Percentiles rank a stretch among this genome's conserved stretches.
Evolutionary conservation across 2,329 filamentous ascomycete genomes (phyloP).

Genomic region (Neonectria ditissima): DNA sequence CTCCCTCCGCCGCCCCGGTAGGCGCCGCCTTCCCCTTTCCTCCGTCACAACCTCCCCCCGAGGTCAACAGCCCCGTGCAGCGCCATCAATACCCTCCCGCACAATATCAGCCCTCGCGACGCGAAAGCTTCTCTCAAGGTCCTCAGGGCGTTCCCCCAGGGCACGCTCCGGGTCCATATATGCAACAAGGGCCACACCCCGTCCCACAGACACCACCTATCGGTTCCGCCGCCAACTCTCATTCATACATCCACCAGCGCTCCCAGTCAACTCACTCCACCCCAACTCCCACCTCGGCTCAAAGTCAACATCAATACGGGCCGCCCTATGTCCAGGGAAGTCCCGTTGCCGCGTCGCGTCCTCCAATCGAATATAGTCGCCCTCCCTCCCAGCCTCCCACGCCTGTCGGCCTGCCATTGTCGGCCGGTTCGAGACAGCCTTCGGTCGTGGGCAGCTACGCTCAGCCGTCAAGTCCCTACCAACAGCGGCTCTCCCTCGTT

Average conservation of each 20-base stretch:
- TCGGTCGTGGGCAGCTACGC: constrained; percentile 55
- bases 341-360: constrained; percentile 60
- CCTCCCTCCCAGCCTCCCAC: constrained; percentile 67
- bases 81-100: constrained; percentile 64
- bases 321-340: constrained; percentile 65
- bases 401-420: constrained; percentile 63
- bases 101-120: constrained; percentile 55
- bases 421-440: constrained; percentile 57
- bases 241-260: constrained; percentile 58
- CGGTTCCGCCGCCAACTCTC: constrained; percentile 53
- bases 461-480: constrained; percentile 70
- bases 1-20: constrained; percentile 54
- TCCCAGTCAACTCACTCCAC: constrained; percentile 70
- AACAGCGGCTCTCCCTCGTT: constrained; percentile 58
- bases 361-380: constrained; percentile 57
- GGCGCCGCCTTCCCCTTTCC: constrained; percentile 65
- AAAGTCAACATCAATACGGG: constrained; percentile 68
- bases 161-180: constrained; percentile 55
- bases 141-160: constrained; percentile 41
- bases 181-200: constrained; percentile 51
- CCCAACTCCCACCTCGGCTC: constrained; percentile 71
- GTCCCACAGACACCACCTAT: constrained; percentile 64
- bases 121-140: constrained; percentile 60
- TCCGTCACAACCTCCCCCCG: constrained; percentile 54
- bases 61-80: constrained; percentile 63